These are phyloP conservation scores for Herpetospermum pedunculosum DNA, from an alignment of 306 rosid species.

Conservation along the genomic window DNA sequence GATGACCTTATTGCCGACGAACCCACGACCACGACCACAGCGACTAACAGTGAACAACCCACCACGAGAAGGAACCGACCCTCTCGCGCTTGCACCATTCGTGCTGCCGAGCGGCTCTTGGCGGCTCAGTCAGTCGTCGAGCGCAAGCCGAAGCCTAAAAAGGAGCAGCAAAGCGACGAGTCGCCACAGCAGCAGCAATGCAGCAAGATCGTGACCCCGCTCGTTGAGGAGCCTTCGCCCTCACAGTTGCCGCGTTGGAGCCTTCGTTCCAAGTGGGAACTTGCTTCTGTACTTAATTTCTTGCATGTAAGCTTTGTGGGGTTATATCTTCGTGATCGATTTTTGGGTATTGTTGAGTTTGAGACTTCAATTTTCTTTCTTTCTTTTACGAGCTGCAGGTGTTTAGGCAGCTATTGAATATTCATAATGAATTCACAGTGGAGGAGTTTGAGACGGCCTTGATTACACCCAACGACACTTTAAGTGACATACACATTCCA, in stretches of 20 bases:
- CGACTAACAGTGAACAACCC: slow-evolving; percentile 11
- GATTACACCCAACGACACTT: slow-evolving; percentile 76
- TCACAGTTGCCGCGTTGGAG: slow-evolving; percentile 80
- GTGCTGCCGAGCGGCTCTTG: slow-evolving; percentile 59
- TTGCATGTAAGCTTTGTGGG: slow-evolving; percentile 57
- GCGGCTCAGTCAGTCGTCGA: slow-evolving; percentile 27
- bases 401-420: slow-evolving; percentile 78
- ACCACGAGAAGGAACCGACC: slow-evolving; percentile 70
- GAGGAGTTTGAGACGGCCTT: slow-evolving; percentile 98
- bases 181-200: slow-evolving; percentile 37
- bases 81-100: slow-evolving; percentile 86
- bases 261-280: slow-evolving; percentile 94
- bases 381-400: slow-evolving; percentile 35
- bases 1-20: slow-evolving; percentile 23
- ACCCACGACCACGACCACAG: slow-evolving; percentile 13
- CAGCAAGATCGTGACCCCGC: slow-evolving; percentile 70
- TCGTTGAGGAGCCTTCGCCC: slow-evolving; percentile 65
- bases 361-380: slow-evolving; percentile 3
- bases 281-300: slow-evolving; percentile 84
- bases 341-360: slow-evolving; percentile 28
- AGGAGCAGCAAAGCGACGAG: slow-evolving; percentile 33
- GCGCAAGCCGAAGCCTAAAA: slow-evolving; percentile 18
- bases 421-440: slow-evolving; percentile 66
- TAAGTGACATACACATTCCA: slow-evolving; percentile 93
- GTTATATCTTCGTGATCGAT: slow-evolving; percentile 2